Conservation (phyloP, 169 alveolate species). For the Babesia bigemina region DNA sequence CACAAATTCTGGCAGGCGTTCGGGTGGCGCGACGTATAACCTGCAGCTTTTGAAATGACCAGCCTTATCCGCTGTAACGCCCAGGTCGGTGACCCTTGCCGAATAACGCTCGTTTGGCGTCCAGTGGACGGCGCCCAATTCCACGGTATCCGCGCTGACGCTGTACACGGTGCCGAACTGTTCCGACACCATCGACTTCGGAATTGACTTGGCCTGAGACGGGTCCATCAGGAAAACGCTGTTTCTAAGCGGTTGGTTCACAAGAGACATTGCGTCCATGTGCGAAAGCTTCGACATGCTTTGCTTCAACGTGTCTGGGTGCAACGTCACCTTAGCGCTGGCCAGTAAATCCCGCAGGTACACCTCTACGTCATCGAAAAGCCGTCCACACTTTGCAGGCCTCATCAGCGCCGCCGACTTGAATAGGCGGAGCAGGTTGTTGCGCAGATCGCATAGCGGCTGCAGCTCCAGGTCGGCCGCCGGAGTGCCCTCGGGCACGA, state of each 20-base stretch:
- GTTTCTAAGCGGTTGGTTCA: background rate
- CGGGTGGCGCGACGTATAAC: conserved; percentile 58
- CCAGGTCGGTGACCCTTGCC: conserved; percentile 27
- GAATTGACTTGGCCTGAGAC: background rate
- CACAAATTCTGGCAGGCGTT: conserved; percentile 39
- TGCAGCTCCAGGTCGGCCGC: conserved; percentile 6
- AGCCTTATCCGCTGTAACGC: conserved; percentile 26
- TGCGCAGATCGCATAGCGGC: conserved; percentile 8
- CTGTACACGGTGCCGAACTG: conserved; percentile 19
- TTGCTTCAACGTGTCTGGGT: conserved; percentile 28
- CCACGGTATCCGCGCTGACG: conserved; percentile 12
- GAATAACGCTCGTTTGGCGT: background rate
- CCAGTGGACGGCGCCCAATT: conserved; percentile 37
- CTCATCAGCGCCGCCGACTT: conserved; percentile 13
- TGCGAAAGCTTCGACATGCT: conserved; percentile 20
- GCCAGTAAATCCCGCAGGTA: conserved; percentile 25
- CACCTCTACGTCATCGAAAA: conserved; percentile 24
- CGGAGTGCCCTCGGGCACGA: background rate
- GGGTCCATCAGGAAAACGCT: conserved; percentile 30
- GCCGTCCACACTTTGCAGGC: background rate
- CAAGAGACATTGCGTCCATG: conserved; percentile 20
- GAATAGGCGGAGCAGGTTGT: background rate
- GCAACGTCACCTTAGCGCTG: background rate
- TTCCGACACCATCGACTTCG: conserved; percentile 22
- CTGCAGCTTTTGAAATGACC: conserved; percentile 15